These are phyloP conservation scores for Lepiota venenata DNA, from an alignment of 768 basidiomycete genomes.

Conservation along the genomic window DNA sequence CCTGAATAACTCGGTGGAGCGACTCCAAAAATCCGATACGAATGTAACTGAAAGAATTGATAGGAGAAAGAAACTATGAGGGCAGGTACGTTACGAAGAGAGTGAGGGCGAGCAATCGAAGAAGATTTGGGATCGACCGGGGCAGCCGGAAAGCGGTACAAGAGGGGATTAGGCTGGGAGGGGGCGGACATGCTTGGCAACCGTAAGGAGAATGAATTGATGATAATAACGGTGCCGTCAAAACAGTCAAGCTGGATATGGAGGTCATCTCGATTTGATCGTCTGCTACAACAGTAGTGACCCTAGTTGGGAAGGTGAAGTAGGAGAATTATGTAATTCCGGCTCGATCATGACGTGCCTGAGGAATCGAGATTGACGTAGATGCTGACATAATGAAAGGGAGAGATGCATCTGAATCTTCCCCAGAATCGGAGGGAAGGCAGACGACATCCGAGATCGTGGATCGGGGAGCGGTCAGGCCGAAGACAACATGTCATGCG, in stretches of 20 bases:
- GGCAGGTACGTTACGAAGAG: neutral
- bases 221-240: constrained; percentile 13
- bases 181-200: constrained; percentile 4
- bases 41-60: neutral
- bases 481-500: constrained; percentile 19
- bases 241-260: constrained; percentile 7
- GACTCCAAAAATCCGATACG: neutral
- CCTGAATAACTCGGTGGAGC: neutral
- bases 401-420: constrained; percentile 16
- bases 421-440: constrained; percentile 31
- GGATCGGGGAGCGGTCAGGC: constrained; percentile 24
- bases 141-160: neutral
- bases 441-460: constrained; percentile 29
- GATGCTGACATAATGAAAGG: constrained; percentile 5
- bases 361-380: constrained; percentile 9
- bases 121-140: constrained; percentile 1
- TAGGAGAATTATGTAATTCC: constrained; percentile 7
- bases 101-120: neutral
- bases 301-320: constrained; percentile 12
- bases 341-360: constrained; percentile 19
- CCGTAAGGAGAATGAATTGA: constrained; percentile 5
- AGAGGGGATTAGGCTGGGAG: constrained; percentile 9
- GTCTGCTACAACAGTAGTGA: neutral
- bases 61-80: neutral
- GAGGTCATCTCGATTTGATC: constrained; percentile 11